Percentiles rank a stretch among this genome's conserved stretches.
phyloP scores from a whole-genome alignment of 768 basidiomycete species.

The Boletus rubroflammeus region DNA sequence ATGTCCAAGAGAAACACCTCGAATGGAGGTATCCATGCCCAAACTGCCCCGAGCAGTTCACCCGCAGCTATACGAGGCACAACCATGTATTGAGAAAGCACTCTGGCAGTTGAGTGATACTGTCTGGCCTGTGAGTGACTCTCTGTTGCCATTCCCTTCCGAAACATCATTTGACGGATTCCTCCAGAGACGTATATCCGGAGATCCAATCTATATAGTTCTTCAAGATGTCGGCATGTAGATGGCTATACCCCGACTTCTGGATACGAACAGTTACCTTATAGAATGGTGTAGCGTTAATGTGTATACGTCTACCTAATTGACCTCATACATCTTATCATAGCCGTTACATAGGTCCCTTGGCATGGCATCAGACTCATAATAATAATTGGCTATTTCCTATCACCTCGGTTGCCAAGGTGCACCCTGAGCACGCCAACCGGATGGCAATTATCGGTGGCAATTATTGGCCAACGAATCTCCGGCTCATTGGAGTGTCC shows the following conservation, averaged over 20 bases:
- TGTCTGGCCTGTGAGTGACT: background rate
- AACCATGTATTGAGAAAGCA: slow-evolving; percentile 15
- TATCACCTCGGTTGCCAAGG: slow-evolving; percentile 7
- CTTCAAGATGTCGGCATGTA: background rate
- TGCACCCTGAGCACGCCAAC: background rate
- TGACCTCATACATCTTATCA: slow-evolving; percentile 8
- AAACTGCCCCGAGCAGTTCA: slow-evolving; percentile 21
- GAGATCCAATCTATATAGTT: background rate
- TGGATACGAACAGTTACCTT: background rate
- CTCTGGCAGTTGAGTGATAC: background rate
- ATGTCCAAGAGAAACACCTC: slow-evolving; percentile 27
- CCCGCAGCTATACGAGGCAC: slow-evolving; percentile 23
- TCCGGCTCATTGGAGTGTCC: slow-evolving; percentile 5
- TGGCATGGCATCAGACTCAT: background rate
- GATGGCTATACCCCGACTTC: background rate
- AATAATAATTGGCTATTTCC: slow-evolving; percentile 1
- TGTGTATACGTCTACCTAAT: background rate
- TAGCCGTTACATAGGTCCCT: background rate
- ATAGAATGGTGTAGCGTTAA: background rate
- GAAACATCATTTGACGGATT: background rate
- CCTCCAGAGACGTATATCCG: background rate
- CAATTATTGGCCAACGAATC: background rate
- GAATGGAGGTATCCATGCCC: slow-evolving; percentile 13
- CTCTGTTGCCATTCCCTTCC: background rate
- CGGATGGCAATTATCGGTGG: background rate